phyloP scores from a whole-genome alignment of 2,329 filamentous ascomycete genomes.

The Aspergillus hiratsukae region DNA sequence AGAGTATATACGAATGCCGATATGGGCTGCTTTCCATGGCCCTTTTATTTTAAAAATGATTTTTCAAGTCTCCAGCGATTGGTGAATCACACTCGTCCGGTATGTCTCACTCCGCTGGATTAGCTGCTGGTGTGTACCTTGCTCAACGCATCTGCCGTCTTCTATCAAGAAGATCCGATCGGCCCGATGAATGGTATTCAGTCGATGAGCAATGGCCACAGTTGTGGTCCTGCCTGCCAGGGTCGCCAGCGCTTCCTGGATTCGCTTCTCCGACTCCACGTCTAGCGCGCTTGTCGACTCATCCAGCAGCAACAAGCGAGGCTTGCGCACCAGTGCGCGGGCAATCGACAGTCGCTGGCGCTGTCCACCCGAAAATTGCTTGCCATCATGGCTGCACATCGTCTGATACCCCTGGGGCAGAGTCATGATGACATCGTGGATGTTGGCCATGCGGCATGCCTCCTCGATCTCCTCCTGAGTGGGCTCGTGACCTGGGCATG shows the following conservation, averaged over 20 bases:
- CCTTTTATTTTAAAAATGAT: not conserved
- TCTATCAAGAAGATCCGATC: slow-evolving; percentile 73
- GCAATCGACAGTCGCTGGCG: slow-evolving; percentile 56
- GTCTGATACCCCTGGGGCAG: slow-evolving; percentile 65
- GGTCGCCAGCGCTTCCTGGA: slow-evolving; percentile 41
- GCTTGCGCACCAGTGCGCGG: slow-evolving; percentile 52
- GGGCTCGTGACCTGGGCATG: slow-evolving; percentile 50
- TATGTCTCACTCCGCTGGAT: slow-evolving; percentile 48
- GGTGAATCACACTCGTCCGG: slow-evolving; percentile 47
- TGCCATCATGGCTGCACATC: slow-evolving; percentile 51
- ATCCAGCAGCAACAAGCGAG: slow-evolving; percentile 54
- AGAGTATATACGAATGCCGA: not conserved
- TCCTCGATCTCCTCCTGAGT: slow-evolving; percentile 60
- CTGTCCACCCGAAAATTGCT: slow-evolving; percentile 54
- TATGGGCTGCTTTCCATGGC: not conserved
- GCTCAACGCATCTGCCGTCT: slow-evolving; percentile 45
- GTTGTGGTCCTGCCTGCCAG: slow-evolving; percentile 33
- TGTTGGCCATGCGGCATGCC: slow-evolving; percentile 64
- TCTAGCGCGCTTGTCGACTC: slow-evolving; percentile 59
- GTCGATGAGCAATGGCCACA: slow-evolving; percentile 40
- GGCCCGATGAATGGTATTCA: slow-evolving; percentile 49
- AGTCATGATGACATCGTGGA: slow-evolving; percentile 62
- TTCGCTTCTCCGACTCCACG: slow-evolving; percentile 46
- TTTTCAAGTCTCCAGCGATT: slow-evolving; percentile 37
- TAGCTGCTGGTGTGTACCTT: slow-evolving; percentile 47